These are phyloP conservation scores for Blastocystis sp. DNA, from an alignment of 352 stramenopile genomes.

Conservation along the genomic window DNA sequence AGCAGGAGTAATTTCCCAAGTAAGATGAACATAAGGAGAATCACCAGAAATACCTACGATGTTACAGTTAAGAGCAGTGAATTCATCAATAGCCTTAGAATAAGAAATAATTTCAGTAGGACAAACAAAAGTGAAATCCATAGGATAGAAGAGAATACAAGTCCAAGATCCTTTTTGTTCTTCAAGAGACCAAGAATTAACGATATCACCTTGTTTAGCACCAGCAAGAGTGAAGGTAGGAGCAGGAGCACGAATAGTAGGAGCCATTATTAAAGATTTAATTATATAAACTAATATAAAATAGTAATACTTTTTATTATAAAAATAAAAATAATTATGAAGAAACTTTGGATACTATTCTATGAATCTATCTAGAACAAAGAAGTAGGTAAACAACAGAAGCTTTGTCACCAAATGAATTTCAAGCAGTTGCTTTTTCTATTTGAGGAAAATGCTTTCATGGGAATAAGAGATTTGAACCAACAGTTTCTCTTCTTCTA, in stretches of 20 bases:
- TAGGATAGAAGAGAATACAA: slow-evolving; percentile 26
- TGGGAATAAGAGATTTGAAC: too few relatives aligned
- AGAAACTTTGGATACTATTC: too few relatives aligned
- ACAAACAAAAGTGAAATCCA: slow-evolving; percentile 31
- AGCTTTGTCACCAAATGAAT: too few relatives aligned
- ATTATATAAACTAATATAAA: too few relatives aligned
- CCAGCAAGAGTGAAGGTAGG: slow-evolving; percentile 17
- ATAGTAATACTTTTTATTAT: too few relatives aligned
- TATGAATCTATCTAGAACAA: too few relatives aligned
- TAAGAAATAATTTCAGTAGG: slow-evolving; percentile 26
- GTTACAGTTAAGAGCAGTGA: slow-evolving; percentile 7
- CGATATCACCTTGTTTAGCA: slow-evolving; percentile 7
- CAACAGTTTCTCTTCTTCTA: too few relatives aligned
- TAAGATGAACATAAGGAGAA: slow-evolving; percentile 24
- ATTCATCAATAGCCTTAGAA: slow-evolving; percentile 6
- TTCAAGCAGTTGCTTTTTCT: too few relatives aligned
- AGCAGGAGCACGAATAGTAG: slow-evolving; percentile 35
- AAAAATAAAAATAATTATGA: too few relatives aligned
- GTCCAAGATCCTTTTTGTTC: slow-evolving; percentile 20
- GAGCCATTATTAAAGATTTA: slow-evolving; percentile 1
- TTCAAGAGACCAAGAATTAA: slow-evolving; percentile 2
- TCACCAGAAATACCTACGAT: slow-evolving; percentile 24
- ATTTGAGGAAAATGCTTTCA: too few relatives aligned
- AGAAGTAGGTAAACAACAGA: too few relatives aligned
- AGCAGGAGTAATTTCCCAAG: slow-evolving; percentile 14